Evolutionary conservation across 2,329 filamentous ascomycete genomes (phyloP), one percentile per base, ranked within the genome.

Genomic region (Aaosphaeria pasadenensis): DNA sequence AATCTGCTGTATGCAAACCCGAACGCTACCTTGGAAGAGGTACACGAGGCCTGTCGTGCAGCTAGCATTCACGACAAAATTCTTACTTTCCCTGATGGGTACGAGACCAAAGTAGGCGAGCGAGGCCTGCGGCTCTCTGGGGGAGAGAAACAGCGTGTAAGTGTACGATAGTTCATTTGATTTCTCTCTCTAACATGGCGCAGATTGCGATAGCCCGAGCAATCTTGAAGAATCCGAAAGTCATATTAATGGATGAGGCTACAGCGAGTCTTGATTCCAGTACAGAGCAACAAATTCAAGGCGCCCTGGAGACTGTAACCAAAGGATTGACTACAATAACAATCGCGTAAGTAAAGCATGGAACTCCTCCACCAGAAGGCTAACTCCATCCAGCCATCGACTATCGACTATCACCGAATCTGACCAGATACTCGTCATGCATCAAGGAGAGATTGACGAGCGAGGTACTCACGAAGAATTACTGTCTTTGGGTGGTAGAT

Each of bases 11-110:
- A 96, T 66, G 91, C 91, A 50, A 92, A 92, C 54, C 88, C 89
- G 39, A 71, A 80, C 30, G 90, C 87, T 7, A 88, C 87, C 0
- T 86, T 95, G 49, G 87, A 92, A 57, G 85, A 96, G 30, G 85
- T 96, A 2, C 88, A 84, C 60, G 83, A 83, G 40, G 91, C 91
- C 9, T 96, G 91, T 69, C 81, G 83, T 53, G 90, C 90, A 28
- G 91, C 91, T 13, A 92, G 88, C 61, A 96, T 96, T 48, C 91
- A 96, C 64, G 91, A 96, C 55, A 91, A 91, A 64, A 96, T 96
- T 58, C 76, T 95, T 71, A 82, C 82, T 2, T 96, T 96, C 73
- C 90, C 91, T 0, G 90, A 96, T 60, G 84, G 85, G 35, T 96
- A 96, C 67, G 76, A 88, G 40, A 95, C 91, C 6, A 92, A 91